Evolutionary conservation across 1,284 basidiomycete genomes (phyloP), one percentile per base, ranked within the genome.

Genomic region (Heterobasidion irregulare): DNA sequence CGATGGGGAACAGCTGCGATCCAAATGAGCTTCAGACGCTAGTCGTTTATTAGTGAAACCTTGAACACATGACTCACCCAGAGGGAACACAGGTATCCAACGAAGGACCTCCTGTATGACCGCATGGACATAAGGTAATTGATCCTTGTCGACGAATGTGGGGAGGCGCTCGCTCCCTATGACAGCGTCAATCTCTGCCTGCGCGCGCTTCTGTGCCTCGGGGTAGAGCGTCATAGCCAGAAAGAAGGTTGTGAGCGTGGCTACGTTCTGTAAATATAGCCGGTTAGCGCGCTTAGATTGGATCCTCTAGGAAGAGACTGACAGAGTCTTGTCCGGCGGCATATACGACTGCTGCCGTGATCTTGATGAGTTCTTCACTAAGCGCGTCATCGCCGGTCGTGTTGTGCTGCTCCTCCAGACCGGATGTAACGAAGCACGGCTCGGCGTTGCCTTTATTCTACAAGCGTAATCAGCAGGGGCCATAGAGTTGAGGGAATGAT

Each of bases 161-260:
- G 79, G 78, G 2, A 79, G 61, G 19, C 74, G 65, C 5, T 68
- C 62, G 2, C 53, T 53, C 26, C 75, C 75, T 18, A 75, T 47
- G 9, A 73, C 66, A 1, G 61, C 53, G 47, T 78, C 74, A 4
- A 79, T 66, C 56, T 79, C 76, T 50, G 63, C 65, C 50, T 75
- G 76, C 2, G 72, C 73, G 35, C 64, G 66, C 35, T 62, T 59
- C 55, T 73, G 73, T 5, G 66, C 66, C n/a, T 72, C 64, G 1
- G 74, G 74, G 52, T 72, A 64, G 15, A 74, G 62, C 43, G 69
- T 65, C 74, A 75, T 73, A 12, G 69, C 71, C 33, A 75, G 58
- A 34, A 73, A 53, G 47, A 75, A 75, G 2, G 71, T 68, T n/a
- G 69, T 67, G 55, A 77, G 61, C 0, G 69, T 67, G 10, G 76